These are phyloP conservation scores for Gaeumannomyces sp. DNA, from an alignment of 2,329 filamentous ascomycete genomes.

Conservation along the genomic window DNA sequence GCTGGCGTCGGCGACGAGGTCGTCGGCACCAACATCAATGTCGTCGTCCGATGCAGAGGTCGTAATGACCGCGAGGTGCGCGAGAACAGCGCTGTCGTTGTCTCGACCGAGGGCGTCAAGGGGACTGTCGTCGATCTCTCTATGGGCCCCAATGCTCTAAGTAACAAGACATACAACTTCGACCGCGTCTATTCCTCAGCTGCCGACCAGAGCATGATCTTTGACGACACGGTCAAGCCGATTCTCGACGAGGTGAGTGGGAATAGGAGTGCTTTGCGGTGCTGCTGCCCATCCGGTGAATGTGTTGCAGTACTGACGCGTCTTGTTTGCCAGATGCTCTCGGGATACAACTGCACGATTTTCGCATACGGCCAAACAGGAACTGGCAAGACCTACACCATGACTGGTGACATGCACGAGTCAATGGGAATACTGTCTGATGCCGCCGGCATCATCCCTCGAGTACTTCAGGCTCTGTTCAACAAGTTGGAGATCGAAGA, in stretches of 20 bases:
- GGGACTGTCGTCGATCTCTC: slow-evolving; percentile 78
- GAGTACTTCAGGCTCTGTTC: slow-evolving; percentile 82
- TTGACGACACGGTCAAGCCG: slow-evolving; percentile 89
- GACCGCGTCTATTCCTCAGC: slow-evolving; percentile 96
- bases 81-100: slow-evolving; percentile 91
- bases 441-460: slow-evolving; percentile 89
- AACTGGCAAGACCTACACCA: slow-evolving; percentile 98
- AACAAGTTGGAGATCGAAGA: slow-evolving; percentile 73
- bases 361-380: slow-evolving; percentile 98
- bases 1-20: slow-evolving; percentile 58
- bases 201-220: slow-evolving; percentile 88
- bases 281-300: not conserved
- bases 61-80: slow-evolving; percentile 87
- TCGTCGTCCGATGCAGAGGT: slow-evolving; percentile 89
- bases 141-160: slow-evolving; percentile 87
- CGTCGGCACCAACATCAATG: slow-evolving; percentile 80
- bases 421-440: slow-evolving; percentile 81
- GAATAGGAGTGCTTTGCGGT: not conserved
- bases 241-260: slow-evolving; percentile 78
- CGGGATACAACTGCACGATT: slow-evolving; percentile 95
- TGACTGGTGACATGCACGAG: slow-evolving; percentile 96
- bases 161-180: slow-evolving; percentile 94
- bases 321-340: slow-evolving; percentile 64
- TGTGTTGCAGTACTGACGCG: not conserved
- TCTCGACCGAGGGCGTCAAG: slow-evolving; percentile 81